Base-by-base conservation (phyloP, 2,329 filamentous ascomycete species). In the Chaetothyriales sp. region DNA sequence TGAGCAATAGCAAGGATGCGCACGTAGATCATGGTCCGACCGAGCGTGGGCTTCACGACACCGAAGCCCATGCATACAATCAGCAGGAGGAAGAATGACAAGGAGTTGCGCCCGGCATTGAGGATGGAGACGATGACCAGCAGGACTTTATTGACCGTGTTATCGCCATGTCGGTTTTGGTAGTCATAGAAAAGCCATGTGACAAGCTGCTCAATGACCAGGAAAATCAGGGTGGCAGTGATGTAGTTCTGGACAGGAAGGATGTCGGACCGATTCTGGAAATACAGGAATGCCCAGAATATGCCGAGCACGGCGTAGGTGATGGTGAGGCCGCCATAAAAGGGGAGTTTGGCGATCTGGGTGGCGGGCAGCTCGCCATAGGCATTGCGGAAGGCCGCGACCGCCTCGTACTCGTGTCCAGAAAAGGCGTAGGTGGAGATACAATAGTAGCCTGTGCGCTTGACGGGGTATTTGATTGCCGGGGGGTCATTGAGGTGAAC, bases 131-230 rank as follows among this genome's bases (percentile, higher is more conserved):
- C 47, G 62, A 68, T 19, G 65, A 65, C 1, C 63, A 70, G 39
- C 71, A 78, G 32, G 64, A 68, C 32, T 71, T 80, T 47, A 61
- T 65, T 81, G 44, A 86, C 81, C 2, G 83, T 66, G 63, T 88
- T 95, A 49, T 86, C 80, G 43, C 92, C 92, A 63, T 95, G 80
- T 42, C 84, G 79, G 66, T 98, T 98, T 64, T 94, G 80, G 65
- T 86, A 96, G 69, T 98, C 92, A 66, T 96, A 98, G 71, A 94
- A 98, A 44, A 87, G 88, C 92, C 92, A 98, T 1, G 92, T 98
- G 79, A 96, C 89, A 63, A 96, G 73, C 81, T 96, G 95, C 67
- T 98, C 92, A 15, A 96, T 70, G 15, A 96, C 86, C 44, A 98
- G 72, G 70, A 98, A 98, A 49, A 92, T 80, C 47, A 98, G 74